Base-by-base conservation (phyloP, 805 yeast genomes). In the Hanseniaspora jakobsenii region DNA sequence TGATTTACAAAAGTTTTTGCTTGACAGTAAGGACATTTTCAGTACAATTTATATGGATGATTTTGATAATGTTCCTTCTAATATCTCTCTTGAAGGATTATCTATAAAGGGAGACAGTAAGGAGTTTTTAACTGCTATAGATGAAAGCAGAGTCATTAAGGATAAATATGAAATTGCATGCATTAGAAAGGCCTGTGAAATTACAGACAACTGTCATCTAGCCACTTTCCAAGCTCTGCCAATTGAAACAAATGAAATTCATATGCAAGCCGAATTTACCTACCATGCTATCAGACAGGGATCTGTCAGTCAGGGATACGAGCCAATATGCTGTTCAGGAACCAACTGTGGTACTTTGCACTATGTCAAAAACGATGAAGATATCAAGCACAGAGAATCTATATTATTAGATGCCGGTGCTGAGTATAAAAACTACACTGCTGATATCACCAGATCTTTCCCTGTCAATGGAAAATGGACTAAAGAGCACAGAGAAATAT, bases 241-340 rank as follows among this genome's bases (percentile, higher is more conserved):
- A 8, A 83, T 86, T 48, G 94, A 86, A 62, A 66, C 69, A 8
- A 81, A 81, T 50, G 98, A 89, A 63, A 77, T 86, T 6, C 97
- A 89, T 59, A 75, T 89, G 36, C 95, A 91, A 56, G 98, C 97
- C 2, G 97, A 91, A 59, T 89, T 91, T 60, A 72, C 82, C 39
- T 89, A 89, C 60, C 97, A 89, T 61, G 82, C 95, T 2, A 71
- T 85, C 48, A 77, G 97, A 54, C 95, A 89, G 62, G 97, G 97
- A 8, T 80, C 95, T 8, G 87, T 86, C 62, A 64, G 73, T 54
- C 84, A 78, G 61, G 78, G 94, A 13, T 89, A 89, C 57, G 96
- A 89, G 57, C 96, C 97, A 16, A 86, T 89, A 47, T 89, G 97
- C 60, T 87, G 98, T 55, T 73, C 94, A 2, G 98, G 97, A 0